These are phyloP conservation scores for Hylodesmum podocarpum DNA, from an alignment of 306 rosid species.

Conservation along the genomic window DNA sequence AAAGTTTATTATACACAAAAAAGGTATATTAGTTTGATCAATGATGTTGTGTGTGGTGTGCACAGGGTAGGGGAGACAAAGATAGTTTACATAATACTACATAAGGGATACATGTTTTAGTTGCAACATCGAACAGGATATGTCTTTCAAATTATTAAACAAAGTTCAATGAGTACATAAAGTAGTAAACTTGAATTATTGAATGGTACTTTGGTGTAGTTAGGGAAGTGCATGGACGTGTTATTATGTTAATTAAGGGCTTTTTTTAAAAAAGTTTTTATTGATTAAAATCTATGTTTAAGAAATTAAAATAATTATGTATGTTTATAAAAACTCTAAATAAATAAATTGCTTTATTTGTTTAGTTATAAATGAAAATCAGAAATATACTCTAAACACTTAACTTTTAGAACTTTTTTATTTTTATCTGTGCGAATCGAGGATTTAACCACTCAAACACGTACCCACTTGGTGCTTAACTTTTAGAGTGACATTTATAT, in stretches of 20 bases:
- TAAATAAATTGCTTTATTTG: too few relatives aligned
- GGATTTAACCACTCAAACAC: too few relatives aligned
- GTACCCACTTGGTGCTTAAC: too few relatives aligned
- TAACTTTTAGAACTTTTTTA: too few relatives aligned
- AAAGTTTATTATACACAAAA: background rate
- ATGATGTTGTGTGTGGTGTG: background rate
- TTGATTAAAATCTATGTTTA: background rate
- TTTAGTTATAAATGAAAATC: too few relatives aligned
- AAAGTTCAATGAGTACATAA: background rate
- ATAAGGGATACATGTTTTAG: background rate
- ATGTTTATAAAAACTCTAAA: too few relatives aligned
- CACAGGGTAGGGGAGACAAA: background rate
- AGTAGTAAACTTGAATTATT: background rate
- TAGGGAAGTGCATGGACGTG: background rate
- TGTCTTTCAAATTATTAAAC: background rate
- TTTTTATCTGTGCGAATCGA: too few relatives aligned
- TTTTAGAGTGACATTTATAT: too few relatives aligned
- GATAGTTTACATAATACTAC: background rate
- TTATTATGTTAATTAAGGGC: background rate
- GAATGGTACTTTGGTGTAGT: background rate
- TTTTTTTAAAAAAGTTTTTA: background rate
- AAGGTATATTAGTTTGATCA: background rate
- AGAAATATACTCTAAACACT: too few relatives aligned
- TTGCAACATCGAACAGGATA: background rate
- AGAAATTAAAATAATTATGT: background rate